A percentile compares a stretch with the other conserved stretches of the same genome.
phyloP scores from a whole-genome alignment of 1,284 basidiomycete species.

The Dichomitus squalens region DNA sequence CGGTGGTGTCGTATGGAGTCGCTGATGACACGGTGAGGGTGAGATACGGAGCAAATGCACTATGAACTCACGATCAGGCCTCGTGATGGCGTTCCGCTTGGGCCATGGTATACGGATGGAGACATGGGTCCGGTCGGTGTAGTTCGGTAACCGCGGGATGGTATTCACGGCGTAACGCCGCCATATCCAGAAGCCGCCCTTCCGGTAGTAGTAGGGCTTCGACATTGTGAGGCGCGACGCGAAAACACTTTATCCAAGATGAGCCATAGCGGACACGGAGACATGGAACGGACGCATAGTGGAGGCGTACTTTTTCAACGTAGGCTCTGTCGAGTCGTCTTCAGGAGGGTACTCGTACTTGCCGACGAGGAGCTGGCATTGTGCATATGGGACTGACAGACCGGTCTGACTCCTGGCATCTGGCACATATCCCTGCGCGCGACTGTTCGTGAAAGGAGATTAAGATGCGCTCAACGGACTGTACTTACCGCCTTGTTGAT shows the following conservation, averaged over 20 bases:
- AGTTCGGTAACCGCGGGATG: constrained; percentile 55
- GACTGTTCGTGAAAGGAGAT: background rate
- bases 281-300: background rate
- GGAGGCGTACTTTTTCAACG: constrained; percentile 50
- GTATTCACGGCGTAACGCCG: constrained; percentile 68
- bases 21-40: constrained; percentile 37
- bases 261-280: no score
- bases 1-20: constrained; percentile 58
- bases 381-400: constrained; percentile 72
- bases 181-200: constrained; percentile 58
- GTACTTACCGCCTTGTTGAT: constrained; percentile 38
- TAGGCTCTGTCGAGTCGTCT: constrained; percentile 43
- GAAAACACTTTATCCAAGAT: constrained; percentile 59
- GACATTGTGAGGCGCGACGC: constrained; percentile 68
- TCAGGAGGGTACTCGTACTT: constrained; percentile 58
- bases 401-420: constrained; percentile 31
- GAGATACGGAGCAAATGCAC: constrained; percentile 3
- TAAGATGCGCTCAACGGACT: background rate
- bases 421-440: constrained; percentile 17
- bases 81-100: constrained; percentile 41
- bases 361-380: constrained; percentile 75
- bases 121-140: constrained; percentile 38
- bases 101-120: constrained; percentile 70
- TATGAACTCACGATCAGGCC: constrained; percentile 49
- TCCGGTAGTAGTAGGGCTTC: constrained; percentile 56